A percentile compares a stretch with the other conserved stretches of the same genome.
Evolutionary conservation across 768 basidiomycete genomes (phyloP).

Genomic region (Russula virescens): DNA sequence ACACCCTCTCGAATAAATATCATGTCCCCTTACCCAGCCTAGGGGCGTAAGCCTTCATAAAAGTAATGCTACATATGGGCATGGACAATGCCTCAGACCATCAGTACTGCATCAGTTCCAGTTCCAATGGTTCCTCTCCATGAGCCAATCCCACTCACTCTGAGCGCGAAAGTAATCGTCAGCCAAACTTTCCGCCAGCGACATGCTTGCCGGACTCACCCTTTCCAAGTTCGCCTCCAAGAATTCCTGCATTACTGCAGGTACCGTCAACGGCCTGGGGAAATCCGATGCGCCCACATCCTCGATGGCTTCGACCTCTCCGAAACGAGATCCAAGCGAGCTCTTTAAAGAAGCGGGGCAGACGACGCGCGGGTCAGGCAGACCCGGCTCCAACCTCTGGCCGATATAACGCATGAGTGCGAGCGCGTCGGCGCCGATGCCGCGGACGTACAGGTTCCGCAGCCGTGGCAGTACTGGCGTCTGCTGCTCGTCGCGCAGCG

Average conservation of each 20-base stretch:
- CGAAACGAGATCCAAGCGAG: slow-evolving; percentile 4
- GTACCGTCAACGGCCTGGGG: slow-evolving; percentile 10
- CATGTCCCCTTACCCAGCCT: not conserved
- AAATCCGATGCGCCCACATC: not conserved
- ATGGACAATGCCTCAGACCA: no score
- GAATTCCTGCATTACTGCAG: slow-evolving; percentile 6
- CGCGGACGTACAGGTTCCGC: slow-evolving; percentile 5
- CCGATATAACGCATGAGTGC: slow-evolving; percentile 12
- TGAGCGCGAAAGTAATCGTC: not conserved
- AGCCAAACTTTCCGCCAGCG: not conserved
- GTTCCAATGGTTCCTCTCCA: slow-evolving; percentile 16
- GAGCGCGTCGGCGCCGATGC: slow-evolving; percentile 2
- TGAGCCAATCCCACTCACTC: slow-evolving; percentile 16
- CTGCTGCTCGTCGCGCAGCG: slow-evolving; percentile 10
- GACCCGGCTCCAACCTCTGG: slow-evolving; percentile 8
- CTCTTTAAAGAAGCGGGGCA: slow-evolving; percentile 3
- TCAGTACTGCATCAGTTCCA: slow-evolving; percentile 16
- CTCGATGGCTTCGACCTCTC: slow-evolving; percentile 11
- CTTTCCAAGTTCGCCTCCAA: slow-evolving; percentile 4
- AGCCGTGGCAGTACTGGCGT: not conserved
- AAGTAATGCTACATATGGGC: not conserved
- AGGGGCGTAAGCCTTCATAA: not conserved
- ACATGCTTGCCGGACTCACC: not conserved
- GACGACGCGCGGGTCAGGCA: slow-evolving; percentile 3
- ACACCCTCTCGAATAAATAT: not conserved